A percentile compares a stretch with the other conserved stretches of the same genome.
Conservation (phyloP, 805 yeast species). For the Kregervanrija fluxuum region DNA sequence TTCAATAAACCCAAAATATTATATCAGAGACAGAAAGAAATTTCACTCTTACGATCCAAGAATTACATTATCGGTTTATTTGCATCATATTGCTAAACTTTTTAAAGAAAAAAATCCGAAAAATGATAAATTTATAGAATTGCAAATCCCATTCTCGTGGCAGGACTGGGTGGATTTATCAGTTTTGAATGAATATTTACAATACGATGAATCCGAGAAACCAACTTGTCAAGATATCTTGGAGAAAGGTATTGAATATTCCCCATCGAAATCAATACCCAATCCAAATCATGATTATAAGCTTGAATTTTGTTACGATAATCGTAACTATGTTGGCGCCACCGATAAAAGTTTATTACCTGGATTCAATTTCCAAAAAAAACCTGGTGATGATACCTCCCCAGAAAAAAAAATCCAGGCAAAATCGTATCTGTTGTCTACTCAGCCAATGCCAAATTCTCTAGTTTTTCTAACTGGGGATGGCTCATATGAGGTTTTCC, state of each 20-base stretch:
- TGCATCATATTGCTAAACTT: conserved; percentile 29
- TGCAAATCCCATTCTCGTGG: conserved; percentile 39
- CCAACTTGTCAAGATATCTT: conserved; percentile 27
- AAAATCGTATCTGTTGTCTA: conserved; percentile 33
- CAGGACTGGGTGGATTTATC: conserved; percentile 49
- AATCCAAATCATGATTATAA: background rate
- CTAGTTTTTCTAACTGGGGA: conserved; percentile 27
- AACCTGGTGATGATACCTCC: conserved; percentile 22
- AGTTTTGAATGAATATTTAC: conserved; percentile 28
- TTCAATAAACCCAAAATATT: conserved; percentile 12
- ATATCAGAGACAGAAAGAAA: conserved; percentile 16
- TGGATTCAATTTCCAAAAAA: conserved; percentile 28
- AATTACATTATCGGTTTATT: conserved; percentile 42
- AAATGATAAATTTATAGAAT: conserved; percentile 12
- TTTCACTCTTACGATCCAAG: conserved; percentile 53
- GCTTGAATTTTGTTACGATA: conserved; percentile 17
- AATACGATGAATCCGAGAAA: conserved; percentile 10
- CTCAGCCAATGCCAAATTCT: conserved; percentile 32
- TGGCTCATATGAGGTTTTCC: conserved; percentile 27
- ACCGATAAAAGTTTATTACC: conserved; percentile 23
- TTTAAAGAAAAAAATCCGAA: conserved; percentile 6
- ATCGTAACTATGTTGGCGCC: conserved; percentile 13
- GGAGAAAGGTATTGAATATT: conserved; percentile 13
- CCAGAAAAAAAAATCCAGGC: conserved; percentile 33
- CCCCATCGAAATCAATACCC: conserved; percentile 3